A percentile compares a stretch with the other conserved stretches of the same genome.
Evolutionary conservation across 176 grass and related monocot genomes (phyloP).

Genomic region (Triticum monococcum): DNA sequence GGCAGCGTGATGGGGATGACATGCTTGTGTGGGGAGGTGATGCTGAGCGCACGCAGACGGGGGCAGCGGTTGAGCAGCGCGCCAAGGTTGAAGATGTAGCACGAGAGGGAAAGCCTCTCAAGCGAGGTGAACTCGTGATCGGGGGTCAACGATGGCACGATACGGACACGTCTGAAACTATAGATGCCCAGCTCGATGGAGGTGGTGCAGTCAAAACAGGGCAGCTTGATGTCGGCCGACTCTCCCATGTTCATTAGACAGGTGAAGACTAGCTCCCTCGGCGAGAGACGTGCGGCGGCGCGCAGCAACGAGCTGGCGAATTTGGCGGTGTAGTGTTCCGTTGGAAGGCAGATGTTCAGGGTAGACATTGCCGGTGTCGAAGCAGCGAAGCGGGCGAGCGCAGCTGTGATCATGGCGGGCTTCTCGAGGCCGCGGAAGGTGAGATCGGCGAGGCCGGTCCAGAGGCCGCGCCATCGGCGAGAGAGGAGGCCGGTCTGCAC

Average conservation of each 20-base stretch:
- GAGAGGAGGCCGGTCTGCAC: neutral
- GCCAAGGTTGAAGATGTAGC: too few species aligned
- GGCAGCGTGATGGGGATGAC: neutral
- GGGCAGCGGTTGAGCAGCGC: too few species aligned
- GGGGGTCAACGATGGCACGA: too few species aligned
- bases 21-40: neutral
- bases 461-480: neutral
- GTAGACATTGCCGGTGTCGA: neutral
- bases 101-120: too few species aligned
- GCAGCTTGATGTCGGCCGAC: neutral
- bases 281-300: neutral
- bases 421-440: neutral
- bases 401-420: neutral
- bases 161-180: too few species aligned
- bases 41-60: neutral
- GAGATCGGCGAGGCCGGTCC: neutral
- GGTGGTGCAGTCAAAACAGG: neutral
- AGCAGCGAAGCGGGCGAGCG: neutral
- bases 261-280: neutral
- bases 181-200: neutral
- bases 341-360: neutral
- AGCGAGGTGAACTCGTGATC: too few species aligned
- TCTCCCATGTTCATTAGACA: neutral
- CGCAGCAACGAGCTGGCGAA: neutral
- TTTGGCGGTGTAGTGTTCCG: too few species aligned